A percentile compares a stretch with the other conserved stretches of the same genome.
Conservation (phyloP, 805 yeast species). For the Cyberlindnera mrakii region DNA sequence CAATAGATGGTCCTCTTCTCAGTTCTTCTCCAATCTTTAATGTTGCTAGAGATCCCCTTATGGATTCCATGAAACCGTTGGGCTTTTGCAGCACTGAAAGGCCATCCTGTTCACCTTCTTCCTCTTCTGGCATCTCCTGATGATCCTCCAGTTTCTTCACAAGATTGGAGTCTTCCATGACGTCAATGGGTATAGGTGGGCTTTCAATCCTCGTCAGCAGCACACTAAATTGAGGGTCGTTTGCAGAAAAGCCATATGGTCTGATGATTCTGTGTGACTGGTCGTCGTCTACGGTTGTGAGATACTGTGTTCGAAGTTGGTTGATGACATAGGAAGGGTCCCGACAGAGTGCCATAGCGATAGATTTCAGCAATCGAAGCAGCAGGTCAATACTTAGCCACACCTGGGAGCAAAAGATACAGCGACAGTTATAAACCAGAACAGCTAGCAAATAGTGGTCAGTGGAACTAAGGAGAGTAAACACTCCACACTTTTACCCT, state of each 20-base stretch:
- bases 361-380: no score
- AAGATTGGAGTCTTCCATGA: conserved; percentile 17
- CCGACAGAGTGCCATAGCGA: conserved; percentile 16
- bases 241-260: conserved; percentile 8
- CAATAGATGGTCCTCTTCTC: conserved; percentile 4
- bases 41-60: conserved; percentile 11
- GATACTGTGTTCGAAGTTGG: conserved; percentile 18
- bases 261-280: conserved; percentile 21
- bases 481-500: no score
- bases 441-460: no score
- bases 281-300: conserved; percentile 16
- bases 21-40: conserved; percentile 4
- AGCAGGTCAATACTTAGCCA: no score
- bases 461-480: no score
- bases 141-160: conserved; percentile 4
- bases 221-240: conserved; percentile 7
- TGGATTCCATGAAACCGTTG: conserved; percentile 9
- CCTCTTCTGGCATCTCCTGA: conserved; percentile 6
- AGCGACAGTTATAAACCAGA: no score
- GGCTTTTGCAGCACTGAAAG: not conserved
- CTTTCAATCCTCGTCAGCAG: conserved; percentile 17
- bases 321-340: conserved; percentile 11
- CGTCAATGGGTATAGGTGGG: conserved; percentile 27
- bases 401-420: no score
- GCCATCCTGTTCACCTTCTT: conserved; percentile 7